These are phyloP conservation scores for Saccharomycopsis capsularis DNA, from an alignment of 805 yeast genomes.

Conservation along the genomic window DNA sequence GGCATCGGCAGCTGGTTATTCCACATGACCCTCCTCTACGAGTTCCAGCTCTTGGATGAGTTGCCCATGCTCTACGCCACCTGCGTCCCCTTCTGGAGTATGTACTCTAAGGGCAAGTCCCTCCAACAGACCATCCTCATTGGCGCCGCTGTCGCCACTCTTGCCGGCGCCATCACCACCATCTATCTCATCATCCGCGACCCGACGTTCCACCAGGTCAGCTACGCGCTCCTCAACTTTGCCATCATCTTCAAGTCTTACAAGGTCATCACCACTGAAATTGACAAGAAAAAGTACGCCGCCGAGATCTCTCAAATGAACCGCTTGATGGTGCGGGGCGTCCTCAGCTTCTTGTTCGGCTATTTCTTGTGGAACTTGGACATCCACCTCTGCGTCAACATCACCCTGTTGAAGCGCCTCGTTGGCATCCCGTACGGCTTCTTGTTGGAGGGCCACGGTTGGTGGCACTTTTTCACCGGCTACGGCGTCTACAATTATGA, in stretches of 20 bases:
- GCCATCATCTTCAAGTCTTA: slow-evolving; percentile 59
- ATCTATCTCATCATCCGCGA: slow-evolving; percentile 67
- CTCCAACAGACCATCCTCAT: slow-evolving; percentile 21
- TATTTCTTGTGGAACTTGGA: slow-evolving; percentile 86
- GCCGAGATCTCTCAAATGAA: slow-evolving; percentile 34
- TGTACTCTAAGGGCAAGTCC: slow-evolving; percentile 53
- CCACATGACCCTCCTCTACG: slow-evolving; percentile 91
- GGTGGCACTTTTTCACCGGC: slow-evolving; percentile 94
- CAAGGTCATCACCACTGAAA: slow-evolving; percentile 33
- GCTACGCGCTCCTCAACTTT: slow-evolving; percentile 75
- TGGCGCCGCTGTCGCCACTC: slow-evolving; percentile 5
- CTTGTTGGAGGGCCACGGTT: slow-evolving; percentile 85
- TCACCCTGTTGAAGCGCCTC: slow-evolving; percentile 22
- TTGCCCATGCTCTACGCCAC: slow-evolving; percentile 98
- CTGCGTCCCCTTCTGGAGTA: slow-evolving; percentile 86
- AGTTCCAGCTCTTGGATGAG: slow-evolving; percentile 88
- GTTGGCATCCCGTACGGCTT: slow-evolving; percentile 83
- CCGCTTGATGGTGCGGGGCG: slow-evolving; percentile 51
- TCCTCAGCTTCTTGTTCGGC: slow-evolving; percentile 60
- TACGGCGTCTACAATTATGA: slow-evolving; percentile 82
- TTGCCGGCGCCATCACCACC: slow-evolving; percentile 55
- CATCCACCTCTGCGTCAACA: slow-evolving; percentile 58
- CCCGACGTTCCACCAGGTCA: slow-evolving; percentile 85
- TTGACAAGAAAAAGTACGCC: slow-evolving; percentile 11
- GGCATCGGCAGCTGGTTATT: slow-evolving; percentile 94